Base-by-base conservation (phyloP, 2,329 filamentous ascomycete species). In the Phaeophleospora eucalypticola region DNA sequence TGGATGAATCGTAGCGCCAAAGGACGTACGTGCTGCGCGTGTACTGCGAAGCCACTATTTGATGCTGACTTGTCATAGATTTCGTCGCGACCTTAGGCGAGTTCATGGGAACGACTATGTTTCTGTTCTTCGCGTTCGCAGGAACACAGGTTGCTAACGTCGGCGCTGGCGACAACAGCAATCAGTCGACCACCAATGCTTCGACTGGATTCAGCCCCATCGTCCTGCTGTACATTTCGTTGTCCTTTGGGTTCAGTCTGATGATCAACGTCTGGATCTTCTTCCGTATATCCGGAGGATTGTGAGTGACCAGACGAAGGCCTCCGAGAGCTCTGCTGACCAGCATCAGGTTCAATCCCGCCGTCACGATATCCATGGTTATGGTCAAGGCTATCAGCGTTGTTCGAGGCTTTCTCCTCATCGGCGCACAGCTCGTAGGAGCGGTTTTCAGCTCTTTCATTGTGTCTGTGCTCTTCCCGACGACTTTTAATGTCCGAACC, bases 141-240 rank as follows among this genome's bases (percentile, higher is more conserved):
- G 71, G 69, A 3, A 71, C 70, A 0, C 71, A 73, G 49, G 70
- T 73, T 12, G 70, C 71, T 17, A 73, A 73, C 53, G 68, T 57
- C 19, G 55, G 55, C 10, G 47, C 55, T 10, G 45, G 49, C 15
- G 43, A 48, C 20, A 53, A 48, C n/a, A 39, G 33, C 8, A 45
- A 52, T 27, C 49, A 54, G 16, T 51, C 54, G 9, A 58, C 55
- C 2, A 62, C 59, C 4, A 62, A 62, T 43, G 56, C 56, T 15
- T 46, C 50, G 1, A 60, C 49, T 9, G 59, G 59, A n/a, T 62
- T 62, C 52, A 60, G 56, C 21, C 59, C 59, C 7, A 59, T 59
- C 34, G 59, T 62, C 36, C 49, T 70, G 32, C 63, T 65, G 44
- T 71, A 69, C 56, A 69, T 69, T 17, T 62, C 67, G 10, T 57